These are phyloP conservation scores for Leptographium wingfieldii DNA, from an alignment of 2,329 filamentous ascomycete species.

Conservation along the genomic window DNA sequence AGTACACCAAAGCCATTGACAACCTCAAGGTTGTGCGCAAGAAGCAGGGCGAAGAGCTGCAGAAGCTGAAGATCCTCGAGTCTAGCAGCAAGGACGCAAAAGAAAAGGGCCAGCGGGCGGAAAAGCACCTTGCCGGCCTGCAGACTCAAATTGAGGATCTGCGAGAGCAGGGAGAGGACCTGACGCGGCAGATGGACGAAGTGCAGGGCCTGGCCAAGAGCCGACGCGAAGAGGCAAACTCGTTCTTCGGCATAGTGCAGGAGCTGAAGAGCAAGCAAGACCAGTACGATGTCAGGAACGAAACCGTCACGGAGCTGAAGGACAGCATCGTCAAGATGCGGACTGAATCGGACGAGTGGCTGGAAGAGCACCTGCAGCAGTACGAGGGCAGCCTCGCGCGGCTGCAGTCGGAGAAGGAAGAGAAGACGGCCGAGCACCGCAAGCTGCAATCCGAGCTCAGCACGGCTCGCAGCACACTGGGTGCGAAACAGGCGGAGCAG, in stretches of 20 bases:
- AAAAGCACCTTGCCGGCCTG: conserved; percentile 53
- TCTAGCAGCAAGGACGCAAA: conserved; percentile 53
- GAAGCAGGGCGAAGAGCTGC: conserved; percentile 64
- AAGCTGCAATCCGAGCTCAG: conserved; percentile 44
- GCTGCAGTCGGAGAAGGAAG: conserved; percentile 50
- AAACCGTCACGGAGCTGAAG: conserved; percentile 57
- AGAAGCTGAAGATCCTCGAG: conserved; percentile 60
- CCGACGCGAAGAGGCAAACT: conserved; percentile 60
- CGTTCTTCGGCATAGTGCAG: conserved; percentile 62
- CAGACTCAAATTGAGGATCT: conserved; percentile 52
- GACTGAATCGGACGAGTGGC: conserved; percentile 61
- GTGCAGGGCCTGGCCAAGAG: conserved; percentile 34
- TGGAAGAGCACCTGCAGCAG: conserved; percentile 58
- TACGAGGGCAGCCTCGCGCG: conserved; percentile 64
- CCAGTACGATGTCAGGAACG: conserved; percentile 56
- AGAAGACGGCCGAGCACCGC: conserved; percentile 50
- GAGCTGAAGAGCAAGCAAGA: conserved; percentile 65
- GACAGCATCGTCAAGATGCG: conserved; percentile 60
- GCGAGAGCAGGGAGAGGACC: conserved; percentile 42
- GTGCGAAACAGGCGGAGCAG: conserved; percentile 46
- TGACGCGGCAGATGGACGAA: conserved; percentile 49
- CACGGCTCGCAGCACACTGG: conserved; percentile 31
- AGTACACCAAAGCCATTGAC: conserved; percentile 95
- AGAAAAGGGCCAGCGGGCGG: conserved; percentile 61
- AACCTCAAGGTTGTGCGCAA: conserved; percentile 84